phyloP scores from a whole-genome alignment of 1,284 basidiomycete species.

The Trametes versicolor region DNA sequence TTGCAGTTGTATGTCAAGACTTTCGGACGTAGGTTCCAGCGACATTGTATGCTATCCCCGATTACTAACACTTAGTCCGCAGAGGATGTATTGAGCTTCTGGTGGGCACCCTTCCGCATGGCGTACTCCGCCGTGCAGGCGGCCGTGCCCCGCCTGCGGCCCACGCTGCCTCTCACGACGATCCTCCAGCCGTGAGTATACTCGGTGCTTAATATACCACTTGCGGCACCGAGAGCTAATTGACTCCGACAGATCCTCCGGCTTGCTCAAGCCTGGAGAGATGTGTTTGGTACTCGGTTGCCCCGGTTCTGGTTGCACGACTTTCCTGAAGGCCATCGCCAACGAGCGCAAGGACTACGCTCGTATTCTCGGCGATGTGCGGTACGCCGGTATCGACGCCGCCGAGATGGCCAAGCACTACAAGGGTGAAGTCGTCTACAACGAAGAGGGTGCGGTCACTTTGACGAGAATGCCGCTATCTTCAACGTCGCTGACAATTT shows the following conservation, averaged over 20 bases:
- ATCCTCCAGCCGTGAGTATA: constrained; percentile 74
- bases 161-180: constrained; percentile 57
- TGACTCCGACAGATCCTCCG: constrained; percentile 65
- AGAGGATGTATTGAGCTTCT: constrained; percentile 70
- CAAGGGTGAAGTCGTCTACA: constrained; percentile 89
- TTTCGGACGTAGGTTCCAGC: constrained; percentile 59
- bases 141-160: constrained; percentile 65
- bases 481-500: neutral
- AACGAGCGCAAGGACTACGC: constrained; percentile 75
- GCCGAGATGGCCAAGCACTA: constrained; percentile 72
- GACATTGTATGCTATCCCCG: constrained; percentile 10
- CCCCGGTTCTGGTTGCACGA: constrained; percentile 85
- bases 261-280: constrained; percentile 72
- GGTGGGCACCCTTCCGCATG: constrained; percentile 60
- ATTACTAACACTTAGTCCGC: constrained; percentile 38
- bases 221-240: constrained; percentile 1
- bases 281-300: constrained; percentile 81
- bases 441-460: constrained; percentile 68
- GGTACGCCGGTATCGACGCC: constrained; percentile 78
- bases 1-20: constrained; percentile 72
- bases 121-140: constrained; percentile 55
- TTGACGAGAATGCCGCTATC: neutral
- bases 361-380: constrained; percentile 68
- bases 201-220: neutral
- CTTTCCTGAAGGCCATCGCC: constrained; percentile 82